Evolutionary conservation across 1,139 yeast species (phyloP).

Genomic region (Zygosaccharomyces pseudobailii): DNA sequence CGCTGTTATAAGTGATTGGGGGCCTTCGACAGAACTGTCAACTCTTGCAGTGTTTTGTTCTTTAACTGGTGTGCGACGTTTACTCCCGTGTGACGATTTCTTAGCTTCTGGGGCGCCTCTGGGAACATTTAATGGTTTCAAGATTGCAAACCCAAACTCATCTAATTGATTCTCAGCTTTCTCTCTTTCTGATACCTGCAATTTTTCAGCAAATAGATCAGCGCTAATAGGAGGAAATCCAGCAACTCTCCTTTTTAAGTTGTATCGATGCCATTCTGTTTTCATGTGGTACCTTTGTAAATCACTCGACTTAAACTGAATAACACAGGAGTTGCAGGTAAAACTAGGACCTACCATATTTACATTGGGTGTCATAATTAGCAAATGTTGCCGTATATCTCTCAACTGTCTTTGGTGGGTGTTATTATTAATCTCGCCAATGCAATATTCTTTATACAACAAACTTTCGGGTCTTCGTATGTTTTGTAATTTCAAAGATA

Average conservation of each 20-base stretch:
- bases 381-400: neutral
- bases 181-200: constrained; percentile 39
- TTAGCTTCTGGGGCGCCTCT: constrained; percentile 5
- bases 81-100: constrained; percentile 11
- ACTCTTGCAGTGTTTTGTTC: neutral
- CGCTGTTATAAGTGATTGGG: constrained; percentile 43
- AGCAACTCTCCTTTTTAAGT: constrained; percentile 87
- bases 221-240: constrained; percentile 74
- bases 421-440: neutral
- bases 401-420: too few relatives aligned
- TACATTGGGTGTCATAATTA: neutral
- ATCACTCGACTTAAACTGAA: constrained; percentile 70
- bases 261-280: constrained; percentile 93
- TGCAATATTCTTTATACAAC: neutral
- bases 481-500: neutral
- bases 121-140: constrained; percentile 23
- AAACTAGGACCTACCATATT: constrained; percentile 30
- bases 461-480: neutral
- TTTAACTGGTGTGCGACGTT: constrained; percentile 29
- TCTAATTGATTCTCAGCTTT: constrained; percentile 47
- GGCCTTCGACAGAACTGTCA: neutral
- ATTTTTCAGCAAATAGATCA: constrained; percentile 76
- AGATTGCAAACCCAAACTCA: constrained; percentile 57
- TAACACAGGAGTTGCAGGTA: constrained; percentile 83
- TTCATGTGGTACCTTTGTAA: constrained; percentile 87